Evolutionary conservation across 805 yeast species (phyloP), one percentile per base, ranked within the genome.

Genomic region (Candida boidinii): DNA sequence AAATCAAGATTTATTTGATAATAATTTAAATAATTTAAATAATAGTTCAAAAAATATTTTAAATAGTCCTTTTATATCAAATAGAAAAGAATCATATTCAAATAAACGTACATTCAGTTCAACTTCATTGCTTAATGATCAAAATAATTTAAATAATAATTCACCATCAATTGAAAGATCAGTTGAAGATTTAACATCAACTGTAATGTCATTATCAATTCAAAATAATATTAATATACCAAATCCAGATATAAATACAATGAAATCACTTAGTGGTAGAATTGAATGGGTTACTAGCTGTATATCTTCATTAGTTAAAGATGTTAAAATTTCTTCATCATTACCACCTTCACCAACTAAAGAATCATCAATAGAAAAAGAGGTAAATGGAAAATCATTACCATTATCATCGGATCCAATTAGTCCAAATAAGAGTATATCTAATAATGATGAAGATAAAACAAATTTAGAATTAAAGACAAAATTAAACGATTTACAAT

Each of bases 401-500:
- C 20, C 29, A 23, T 16, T 23, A 26, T 13, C 29, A 9, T 32
- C 32, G 14, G 30, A 26, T 12, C 28, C 35, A 7, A 26, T 37
- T 10, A 25, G 28, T 10, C 30, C 27, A 12, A 23, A 22, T 26
- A 23, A 23, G n/a, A 9, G 22, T 7, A 20, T 14, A 15, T 26
- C 14, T 10, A 14, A 17, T 12, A 17, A 29, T 5, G 17, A 28
- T 8, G 29, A 24, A n/a, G 27, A 17, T n/a, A 24, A 37, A 17
- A 27, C 31, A 14, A 25, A 26, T 18, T 43, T 41, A 7, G 52
- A 46, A 21, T 36, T 52, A 24, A 42, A 42, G 17, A 72, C 80
- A 0, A 86, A 87, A 0, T 58, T 81, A 31, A 69, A 65, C 35
- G 92, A 81, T 49, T 60, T 81, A 33, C 76, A 79, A 42, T 71